Percentiles rank a stretch among this genome's conserved stretches.
phyloP scores from a whole-genome alignment of 2,329 filamentous ascomycete species.

The Microdochium bolleyi region DNA sequence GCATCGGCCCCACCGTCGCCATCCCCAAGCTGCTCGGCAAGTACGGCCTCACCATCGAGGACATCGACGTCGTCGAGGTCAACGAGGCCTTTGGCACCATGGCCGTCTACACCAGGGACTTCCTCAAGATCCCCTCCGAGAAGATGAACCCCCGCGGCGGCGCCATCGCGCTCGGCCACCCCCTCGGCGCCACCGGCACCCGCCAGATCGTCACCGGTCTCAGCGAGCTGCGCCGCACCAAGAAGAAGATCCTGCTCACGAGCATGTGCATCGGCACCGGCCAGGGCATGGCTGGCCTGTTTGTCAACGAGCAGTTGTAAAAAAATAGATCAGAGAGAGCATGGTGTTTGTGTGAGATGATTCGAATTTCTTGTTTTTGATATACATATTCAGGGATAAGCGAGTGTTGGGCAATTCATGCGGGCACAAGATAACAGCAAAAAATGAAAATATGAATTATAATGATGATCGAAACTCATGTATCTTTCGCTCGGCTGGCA shows the following conservation, averaged over 20 bases:
- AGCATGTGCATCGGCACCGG: constrained; percentile 80
- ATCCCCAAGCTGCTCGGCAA: constrained; percentile 79
- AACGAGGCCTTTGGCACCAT: constrained; percentile 98
- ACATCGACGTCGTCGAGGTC: constrained; percentile 85
- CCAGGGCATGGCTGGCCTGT: constrained; percentile 3
- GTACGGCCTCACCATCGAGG: constrained; percentile 68
- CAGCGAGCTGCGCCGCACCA: constrained; percentile 73
- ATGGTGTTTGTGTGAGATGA: no score
- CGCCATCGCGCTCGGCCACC: constrained; percentile 77
- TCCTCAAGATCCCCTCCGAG: constrained; percentile 58
- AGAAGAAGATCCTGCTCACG: constrained; percentile 86
- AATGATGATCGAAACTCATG: no score
- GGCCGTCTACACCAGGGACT: constrained; percentile 86
- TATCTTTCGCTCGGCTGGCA: no score
- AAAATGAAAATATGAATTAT: no score
- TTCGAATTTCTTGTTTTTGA: no score
- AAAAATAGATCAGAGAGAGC: no score
- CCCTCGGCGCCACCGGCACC: constrained; percentile 69
- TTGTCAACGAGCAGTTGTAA: neutral
- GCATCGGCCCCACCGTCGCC: constrained; percentile 71
- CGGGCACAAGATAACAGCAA: no score
- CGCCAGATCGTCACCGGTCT: constrained; percentile 84
- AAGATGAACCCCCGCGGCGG: constrained; percentile 80
- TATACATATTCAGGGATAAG: no score
- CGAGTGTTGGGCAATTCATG: no score